A percentile compares a stretch with the other conserved stretches of the same genome.
Conservation (phyloP, 768 basidiomycete species). For the Mycena galericulata region DNA sequence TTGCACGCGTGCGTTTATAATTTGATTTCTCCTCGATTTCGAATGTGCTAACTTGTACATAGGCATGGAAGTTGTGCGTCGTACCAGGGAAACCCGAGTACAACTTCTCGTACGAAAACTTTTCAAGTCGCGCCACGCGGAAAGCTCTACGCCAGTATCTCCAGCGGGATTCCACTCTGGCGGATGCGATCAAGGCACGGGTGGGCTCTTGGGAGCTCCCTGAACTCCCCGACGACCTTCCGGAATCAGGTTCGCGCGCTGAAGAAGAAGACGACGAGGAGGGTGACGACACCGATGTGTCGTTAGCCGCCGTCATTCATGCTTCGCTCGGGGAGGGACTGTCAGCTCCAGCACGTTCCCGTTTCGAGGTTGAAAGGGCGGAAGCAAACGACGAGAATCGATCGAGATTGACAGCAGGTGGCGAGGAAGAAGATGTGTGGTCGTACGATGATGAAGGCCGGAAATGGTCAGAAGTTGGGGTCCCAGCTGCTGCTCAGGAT, state of each 20-base stretch:
- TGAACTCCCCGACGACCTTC: background rate
- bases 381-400: background rate
- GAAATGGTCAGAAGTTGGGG: slow-evolving; percentile 2
- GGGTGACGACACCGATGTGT: slow-evolving; percentile 1
- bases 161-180: background rate
- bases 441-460: background rate
- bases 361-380: background rate
- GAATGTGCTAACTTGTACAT: background rate
- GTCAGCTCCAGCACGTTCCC: background rate
- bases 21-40: no score
- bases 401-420: background rate
- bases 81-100: background rate
- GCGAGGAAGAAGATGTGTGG: slow-evolving; percentile 3
- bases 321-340: background rate
- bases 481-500: background rate
- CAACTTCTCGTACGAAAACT: slow-evolving; percentile 4
- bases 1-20: background rate
- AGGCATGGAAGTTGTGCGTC: slow-evolving; percentile 10
- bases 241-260: background rate
- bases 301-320: background rate
- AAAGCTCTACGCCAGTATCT: slow-evolving; percentile 1
- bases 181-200: background rate
- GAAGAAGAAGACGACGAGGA: background rate
- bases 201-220: background rate
- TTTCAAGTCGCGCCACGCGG: background rate